phyloP scores from a whole-genome alignment of 805 yeast genomes.

The Cyberlindnera meyerae region DNA sequence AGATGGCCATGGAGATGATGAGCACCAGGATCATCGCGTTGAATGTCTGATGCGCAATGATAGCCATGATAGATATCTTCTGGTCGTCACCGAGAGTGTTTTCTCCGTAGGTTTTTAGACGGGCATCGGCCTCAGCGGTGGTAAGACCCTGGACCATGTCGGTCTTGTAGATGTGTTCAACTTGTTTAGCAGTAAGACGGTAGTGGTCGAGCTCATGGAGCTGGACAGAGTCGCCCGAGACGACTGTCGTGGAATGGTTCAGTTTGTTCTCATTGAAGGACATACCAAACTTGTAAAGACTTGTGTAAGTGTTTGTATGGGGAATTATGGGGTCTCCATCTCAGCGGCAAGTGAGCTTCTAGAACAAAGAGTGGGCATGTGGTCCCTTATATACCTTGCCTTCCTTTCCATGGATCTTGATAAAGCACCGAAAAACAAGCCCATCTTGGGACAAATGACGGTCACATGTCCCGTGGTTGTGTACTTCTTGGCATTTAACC shows the following conservation, averaged over 20 bases:
- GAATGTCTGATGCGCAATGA: conserved; percentile 60
- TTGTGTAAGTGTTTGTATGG: too few relatives aligned
- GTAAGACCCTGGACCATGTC: conserved; percentile 45
- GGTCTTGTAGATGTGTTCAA: conserved; percentile 37
- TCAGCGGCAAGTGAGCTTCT: too few relatives aligned
- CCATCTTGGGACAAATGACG: too few relatives aligned
- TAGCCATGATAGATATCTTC: conserved; percentile 47
- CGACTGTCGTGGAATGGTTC: conserved; percentile 14
- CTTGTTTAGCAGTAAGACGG: conserved; percentile 30
- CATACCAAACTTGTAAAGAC: background rate
- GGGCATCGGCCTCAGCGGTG: conserved; percentile 27
- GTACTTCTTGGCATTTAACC: too few relatives aligned
- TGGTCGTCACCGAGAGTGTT: conserved; percentile 59
- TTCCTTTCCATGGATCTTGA: too few relatives aligned
- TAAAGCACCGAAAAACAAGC: too few relatives aligned
- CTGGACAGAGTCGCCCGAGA: conserved; percentile 5
- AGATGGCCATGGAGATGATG: conserved; percentile 62
- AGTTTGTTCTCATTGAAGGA: conserved; percentile 13
- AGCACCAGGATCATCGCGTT: conserved; percentile 78
- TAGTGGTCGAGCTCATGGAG: conserved; percentile 23
- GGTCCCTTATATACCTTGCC: too few relatives aligned
- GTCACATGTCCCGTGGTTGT: too few relatives aligned
- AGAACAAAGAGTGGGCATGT: too few relatives aligned
- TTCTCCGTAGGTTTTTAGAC: conserved; percentile 41
- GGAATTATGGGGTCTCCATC: too few relatives aligned